Percentiles rank a stretch among this genome's conserved stretches.
Evolutionary conservation across 495 filamentous ascomycete genomes (phyloP).

Genomic region (Collariella sp.): DNA sequence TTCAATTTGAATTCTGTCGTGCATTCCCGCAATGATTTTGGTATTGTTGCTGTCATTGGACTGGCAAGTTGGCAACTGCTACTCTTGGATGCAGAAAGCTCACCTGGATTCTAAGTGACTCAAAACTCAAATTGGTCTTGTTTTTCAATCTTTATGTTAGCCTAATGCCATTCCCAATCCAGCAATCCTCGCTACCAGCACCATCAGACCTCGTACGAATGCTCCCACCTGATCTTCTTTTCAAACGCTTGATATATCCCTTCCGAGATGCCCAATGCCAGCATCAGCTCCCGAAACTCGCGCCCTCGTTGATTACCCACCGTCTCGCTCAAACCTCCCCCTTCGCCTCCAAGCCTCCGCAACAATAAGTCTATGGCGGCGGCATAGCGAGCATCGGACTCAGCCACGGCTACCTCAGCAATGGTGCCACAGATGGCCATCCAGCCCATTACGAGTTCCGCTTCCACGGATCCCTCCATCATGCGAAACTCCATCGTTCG

Average conservation of each 20-base stretch:
- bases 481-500: conserved; percentile 29
- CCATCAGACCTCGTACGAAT: not conserved
- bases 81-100: no score
- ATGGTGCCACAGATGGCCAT: conserved; percentile 21
- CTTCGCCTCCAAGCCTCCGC: not conserved
- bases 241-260: conserved; percentile 13
- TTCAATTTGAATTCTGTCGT: no score
- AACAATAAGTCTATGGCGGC: conserved; percentile 11
- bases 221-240: conserved; percentile 19
- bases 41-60: no score
- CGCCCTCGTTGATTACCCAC: conserved; percentile 7
- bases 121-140: no score
- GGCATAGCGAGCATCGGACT: conserved; percentile 12
- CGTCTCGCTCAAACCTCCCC: not conserved
- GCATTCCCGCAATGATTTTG: no score
- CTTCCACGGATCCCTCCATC: conserved; percentile 24
- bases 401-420: conserved; percentile 15
- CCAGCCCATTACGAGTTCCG: conserved; percentile 19
- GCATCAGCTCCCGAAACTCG: conserved; percentile 23
- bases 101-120: no score
- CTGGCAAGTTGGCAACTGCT: no score
- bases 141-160: no score
- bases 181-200: no score
- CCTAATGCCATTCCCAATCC: no score
- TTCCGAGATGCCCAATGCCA: conserved; percentile 15